Evolutionary conservation across 1,284 basidiomycete species (phyloP).

Genomic region (Rhodotorula sp.): DNA sequence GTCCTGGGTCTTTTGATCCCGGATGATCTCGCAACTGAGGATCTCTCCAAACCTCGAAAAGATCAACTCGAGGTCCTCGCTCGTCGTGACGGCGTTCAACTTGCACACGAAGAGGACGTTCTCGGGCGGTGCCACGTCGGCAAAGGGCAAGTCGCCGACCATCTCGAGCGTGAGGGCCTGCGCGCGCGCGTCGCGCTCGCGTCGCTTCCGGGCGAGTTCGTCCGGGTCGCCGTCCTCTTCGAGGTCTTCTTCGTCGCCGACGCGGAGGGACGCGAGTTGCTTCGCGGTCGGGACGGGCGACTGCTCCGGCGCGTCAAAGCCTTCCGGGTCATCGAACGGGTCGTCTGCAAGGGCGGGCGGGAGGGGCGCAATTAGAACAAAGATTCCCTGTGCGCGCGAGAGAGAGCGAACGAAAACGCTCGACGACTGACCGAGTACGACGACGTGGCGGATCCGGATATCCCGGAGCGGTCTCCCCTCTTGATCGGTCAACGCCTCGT

Average conservation of each 20-base stretch:
- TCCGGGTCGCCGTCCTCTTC: slow-evolving; percentile 56
- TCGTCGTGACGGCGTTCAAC: slow-evolving; percentile 89
- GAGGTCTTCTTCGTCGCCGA: slow-evolving; percentile 83
- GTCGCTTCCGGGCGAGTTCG: slow-evolving; percentile 72
- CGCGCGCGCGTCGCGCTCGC: slow-evolving; percentile 81
- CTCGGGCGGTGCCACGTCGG: slow-evolving; percentile 94
- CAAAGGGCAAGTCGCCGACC: slow-evolving; percentile 98
- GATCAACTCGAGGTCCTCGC: slow-evolving; percentile 95
- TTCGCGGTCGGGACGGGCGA: slow-evolving; percentile 61
- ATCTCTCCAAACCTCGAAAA: slow-evolving; percentile 94
- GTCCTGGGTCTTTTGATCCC: slow-evolving; percentile 93
- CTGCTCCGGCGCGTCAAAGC: slow-evolving; percentile 67
- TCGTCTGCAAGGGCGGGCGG: slow-evolving; percentile 64
- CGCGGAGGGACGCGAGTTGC: slow-evolving; percentile 58
- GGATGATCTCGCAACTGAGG: slow-evolving; percentile 94
- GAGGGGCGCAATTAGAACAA: background rate
- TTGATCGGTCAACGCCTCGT: slow-evolving; percentile 84
- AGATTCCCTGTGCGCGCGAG: no score
- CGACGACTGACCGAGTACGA: slow-evolving; percentile 71
- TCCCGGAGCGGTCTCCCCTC: slow-evolving; percentile 89
- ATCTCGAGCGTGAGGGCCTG: slow-evolving; percentile 97
- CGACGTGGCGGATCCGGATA: slow-evolving; percentile 85
- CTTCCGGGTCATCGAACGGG: slow-evolving; percentile 83
- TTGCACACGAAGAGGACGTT: slow-evolving; percentile 99
- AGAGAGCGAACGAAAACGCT: no score